A percentile compares a stretch with the other conserved stretches of the same genome.
These are phyloP conservation scores for Lactifluus volemus DNA, from an alignment of 768 basidiomycete genomes.

Conservation along the genomic window DNA sequence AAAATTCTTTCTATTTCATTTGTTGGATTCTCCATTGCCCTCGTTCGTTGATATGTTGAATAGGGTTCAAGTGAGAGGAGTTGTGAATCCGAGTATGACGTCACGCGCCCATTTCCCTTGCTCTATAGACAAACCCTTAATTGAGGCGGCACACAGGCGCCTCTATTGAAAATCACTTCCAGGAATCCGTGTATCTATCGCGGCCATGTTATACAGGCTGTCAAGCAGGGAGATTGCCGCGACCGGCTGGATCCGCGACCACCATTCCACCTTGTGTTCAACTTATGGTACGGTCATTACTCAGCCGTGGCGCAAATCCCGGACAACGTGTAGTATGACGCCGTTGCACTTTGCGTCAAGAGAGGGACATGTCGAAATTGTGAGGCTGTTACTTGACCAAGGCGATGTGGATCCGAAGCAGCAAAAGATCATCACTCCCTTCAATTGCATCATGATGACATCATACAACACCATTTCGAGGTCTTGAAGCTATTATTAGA, in stretches of 20 bases:
- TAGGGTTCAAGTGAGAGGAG: background rate
- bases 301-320: too few relatives aligned
- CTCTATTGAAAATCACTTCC: background rate
- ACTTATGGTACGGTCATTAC: constrained; percentile 22
- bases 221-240: background rate
- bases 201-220: background rate
- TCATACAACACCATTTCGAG: too few relatives aligned
- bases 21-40: background rate
- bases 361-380: too few relatives aligned
- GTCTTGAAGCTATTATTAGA: too few relatives aligned
- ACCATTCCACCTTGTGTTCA: constrained; percentile 17
- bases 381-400: too few relatives aligned
- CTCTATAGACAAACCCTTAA: background rate
- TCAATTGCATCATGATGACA: too few relatives aligned
- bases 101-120: background rate
- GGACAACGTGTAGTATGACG: too few relatives aligned
- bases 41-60: background rate
- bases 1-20: background rate
- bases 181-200: background rate
- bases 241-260: constrained; percentile 1
- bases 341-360: too few relatives aligned
- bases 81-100: background rate
- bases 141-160: background rate
- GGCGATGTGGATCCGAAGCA: too few relatives aligned
- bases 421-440: too few relatives aligned